A percentile compares a stretch with the other conserved stretches of the same genome.
These are phyloP conservation scores for Didymella keratinophila DNA, from an alignment of 2,329 filamentous ascomycete species.

Conservation along the genomic window DNA sequence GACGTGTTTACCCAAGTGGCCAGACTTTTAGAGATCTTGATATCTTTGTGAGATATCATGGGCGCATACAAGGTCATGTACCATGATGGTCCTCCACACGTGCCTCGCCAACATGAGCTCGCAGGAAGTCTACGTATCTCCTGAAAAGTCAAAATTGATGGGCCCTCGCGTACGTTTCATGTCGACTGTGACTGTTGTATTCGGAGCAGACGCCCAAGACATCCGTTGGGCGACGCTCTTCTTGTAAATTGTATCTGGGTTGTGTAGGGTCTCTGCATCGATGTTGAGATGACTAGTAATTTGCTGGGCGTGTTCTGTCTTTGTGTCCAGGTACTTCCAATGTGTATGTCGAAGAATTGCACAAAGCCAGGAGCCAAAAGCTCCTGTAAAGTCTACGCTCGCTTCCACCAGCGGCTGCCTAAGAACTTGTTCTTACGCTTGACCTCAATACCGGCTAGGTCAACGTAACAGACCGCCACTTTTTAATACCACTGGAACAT, in stretches of 20 bases:
- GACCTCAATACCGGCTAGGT: conserved; percentile 4
- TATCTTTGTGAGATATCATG: too few species aligned
- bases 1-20: too few species aligned
- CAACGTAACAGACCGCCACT: conserved; percentile 14
- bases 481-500: conserved; percentile 20
- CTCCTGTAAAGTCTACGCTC: conserved; percentile 24
- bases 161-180: too few species aligned
- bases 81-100: too few species aligned
- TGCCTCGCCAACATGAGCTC: too few species aligned
- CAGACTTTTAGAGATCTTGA: too few species aligned
- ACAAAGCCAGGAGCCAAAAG: conserved; percentile 15
- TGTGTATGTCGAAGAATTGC: conserved; percentile 15
- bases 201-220: too few species aligned
- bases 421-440: background rate
- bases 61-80: too few species aligned
- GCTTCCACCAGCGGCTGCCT: conserved; percentile 17
- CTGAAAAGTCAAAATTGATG: too few species aligned
- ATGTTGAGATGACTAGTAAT: background rate
- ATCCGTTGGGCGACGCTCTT: conserved; percentile 18
- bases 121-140: too few species aligned
- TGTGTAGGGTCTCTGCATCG: background rate
- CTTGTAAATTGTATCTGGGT: background rate
- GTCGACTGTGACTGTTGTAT: too few species aligned
- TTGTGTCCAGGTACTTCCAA: conserved; percentile 12
- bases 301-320: background rate